Base-by-base conservation (phyloP, 1,284 basidiomycete genomes). In the Cutaneotrichosporon sp. region DNA sequence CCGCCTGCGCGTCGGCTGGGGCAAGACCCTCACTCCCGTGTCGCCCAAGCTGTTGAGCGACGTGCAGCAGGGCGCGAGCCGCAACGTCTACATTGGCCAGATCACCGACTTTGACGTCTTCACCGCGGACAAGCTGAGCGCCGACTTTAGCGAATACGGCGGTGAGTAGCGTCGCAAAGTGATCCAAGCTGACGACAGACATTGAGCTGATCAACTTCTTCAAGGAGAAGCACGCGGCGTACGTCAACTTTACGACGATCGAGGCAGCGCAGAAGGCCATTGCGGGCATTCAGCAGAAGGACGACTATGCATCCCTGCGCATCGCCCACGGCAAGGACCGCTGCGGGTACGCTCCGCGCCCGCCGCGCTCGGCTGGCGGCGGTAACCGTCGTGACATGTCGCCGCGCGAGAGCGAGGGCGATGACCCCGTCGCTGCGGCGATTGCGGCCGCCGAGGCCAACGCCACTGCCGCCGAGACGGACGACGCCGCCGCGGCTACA, bases 201-300 rank as follows among this genome's bases (percentile, higher is more conserved):
- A 91, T 97, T 61, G 92, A 97, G 77, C 82, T 94, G 54, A 85
- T 97, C 74, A 96, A 96, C 76, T 91, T 90, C 77, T 79, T 96
- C 65, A 88, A 87, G 76, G 90, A 94, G 75, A 96, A 96, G 85
- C 89, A 91, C 75, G 93, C 90, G 66, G 90, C 88, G 33, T 97
- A 94, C 72, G 87, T 94, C 68, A 97, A 96, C 79, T 96, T 90
- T 67, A 86, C 84, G 45, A 90, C 91, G 75, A 85, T 96, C 63
- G 84, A 86, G 50, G 90, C 91, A 63, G 91, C 91, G 21, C 91
- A 92, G 79, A 96, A 96, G 78, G 90, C 92, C 17, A 92, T 96
- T 64, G 90, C 94, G 53, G 86, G 84, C 13, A 83, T 94, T 73
- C 92, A 93, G 81, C 26, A 20, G 43, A 87, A 87, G 70, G 80